These are phyloP conservation scores for Colletotrichum viniferum DNA, from an alignment of 2,329 filamentous ascomycete genomes.

Conservation along the genomic window DNA sequence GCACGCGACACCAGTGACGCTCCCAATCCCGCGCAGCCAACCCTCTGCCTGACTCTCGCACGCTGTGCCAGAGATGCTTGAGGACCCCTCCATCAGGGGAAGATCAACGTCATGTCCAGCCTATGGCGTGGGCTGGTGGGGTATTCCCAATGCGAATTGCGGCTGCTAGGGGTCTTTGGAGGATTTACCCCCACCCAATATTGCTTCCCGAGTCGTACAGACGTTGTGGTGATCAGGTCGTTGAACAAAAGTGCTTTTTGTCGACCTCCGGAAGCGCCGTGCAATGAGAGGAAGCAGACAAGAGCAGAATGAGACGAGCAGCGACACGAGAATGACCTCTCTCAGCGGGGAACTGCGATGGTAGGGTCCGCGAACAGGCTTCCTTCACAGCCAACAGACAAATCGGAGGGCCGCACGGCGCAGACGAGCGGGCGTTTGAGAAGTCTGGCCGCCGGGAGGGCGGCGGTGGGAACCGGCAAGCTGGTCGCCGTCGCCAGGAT, in stretches of 20 bases:
- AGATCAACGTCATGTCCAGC: slow-evolving; percentile 11
- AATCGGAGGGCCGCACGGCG: slow-evolving; percentile 19
- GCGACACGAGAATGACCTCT: neutral
- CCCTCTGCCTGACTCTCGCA: neutral
- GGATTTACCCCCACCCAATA: neutral
- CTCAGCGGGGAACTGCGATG: slow-evolving; percentile 4
- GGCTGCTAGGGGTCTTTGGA: neutral
- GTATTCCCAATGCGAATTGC: neutral
- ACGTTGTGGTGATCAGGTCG: neutral
- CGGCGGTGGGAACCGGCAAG: slow-evolving; percentile 18
- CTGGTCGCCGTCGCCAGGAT: slow-evolving; percentile 14
- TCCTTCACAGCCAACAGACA: slow-evolving; percentile 15
- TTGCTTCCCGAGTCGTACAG: neutral
- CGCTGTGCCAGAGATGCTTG: neutral
- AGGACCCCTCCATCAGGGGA: slow-evolving; percentile 4
- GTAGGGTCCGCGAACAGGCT: slow-evolving; percentile 11
- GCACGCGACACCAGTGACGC: slow-evolving; percentile 17
- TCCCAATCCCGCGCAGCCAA: neutral
- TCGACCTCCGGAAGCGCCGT: neutral
- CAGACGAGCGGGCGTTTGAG: slow-evolving; percentile 23
- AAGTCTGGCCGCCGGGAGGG: slow-evolving; percentile 4
- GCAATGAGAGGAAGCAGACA: neutral
- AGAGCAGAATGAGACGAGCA: neutral
- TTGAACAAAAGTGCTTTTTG: neutral
- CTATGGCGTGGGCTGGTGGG: slow-evolving; percentile 14